Evolutionary conservation across 108 stramenopile genomes (phyloP), one percentile per base, ranked within the genome.

Genomic region (Nannochloropsis salina): DNA sequence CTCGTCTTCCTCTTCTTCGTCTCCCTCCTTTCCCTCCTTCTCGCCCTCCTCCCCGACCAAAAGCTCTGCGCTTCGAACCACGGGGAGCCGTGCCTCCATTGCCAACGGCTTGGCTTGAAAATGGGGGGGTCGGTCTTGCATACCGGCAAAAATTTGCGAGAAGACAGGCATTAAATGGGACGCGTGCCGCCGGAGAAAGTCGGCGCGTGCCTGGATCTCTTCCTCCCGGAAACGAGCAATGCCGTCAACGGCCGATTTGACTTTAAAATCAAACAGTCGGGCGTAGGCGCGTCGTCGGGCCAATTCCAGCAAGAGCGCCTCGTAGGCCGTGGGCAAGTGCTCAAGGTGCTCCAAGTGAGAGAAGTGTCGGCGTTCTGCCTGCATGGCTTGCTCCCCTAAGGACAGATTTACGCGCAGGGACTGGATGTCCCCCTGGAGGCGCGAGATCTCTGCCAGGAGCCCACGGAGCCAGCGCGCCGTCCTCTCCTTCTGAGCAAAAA

Each of bases 81-180:
- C 47, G 15, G 47, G 47, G 12, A 51, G 47, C 47, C 15, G 10
- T 15, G 12, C 15, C 15, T 51, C 47, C 15, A 15, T 12, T 12
- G 15, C 15, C 47, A 51, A 15, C 15, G 47, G 12, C 1, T 51
- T 51, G 47, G 47, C 1, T 15, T 51, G 47, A 15, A 51, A 51
- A 51, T 51, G 47, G 15, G 47, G 47, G 15, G 47, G 47, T 0
- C 47, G 47, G 15, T 51, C 47, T 51, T 51, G 47, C 47, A 51
- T 51, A 15, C 47, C 15, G 12, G 47, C 12, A 51, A 51, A 51
- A 51, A 51, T 10, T 51, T 51, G 61, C 61, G 61, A 15, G 61
- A 74, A 74, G n/a, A 74, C 8, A n/a, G 61, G 61, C 61, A 74
- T 74, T n/a, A 74, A 74, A 74, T 74, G 61, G n/a, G n/a, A n/a